phyloP scores from a whole-genome alignment of 768 basidiomycete species.

The Pleurotus tuoliensis region DNA sequence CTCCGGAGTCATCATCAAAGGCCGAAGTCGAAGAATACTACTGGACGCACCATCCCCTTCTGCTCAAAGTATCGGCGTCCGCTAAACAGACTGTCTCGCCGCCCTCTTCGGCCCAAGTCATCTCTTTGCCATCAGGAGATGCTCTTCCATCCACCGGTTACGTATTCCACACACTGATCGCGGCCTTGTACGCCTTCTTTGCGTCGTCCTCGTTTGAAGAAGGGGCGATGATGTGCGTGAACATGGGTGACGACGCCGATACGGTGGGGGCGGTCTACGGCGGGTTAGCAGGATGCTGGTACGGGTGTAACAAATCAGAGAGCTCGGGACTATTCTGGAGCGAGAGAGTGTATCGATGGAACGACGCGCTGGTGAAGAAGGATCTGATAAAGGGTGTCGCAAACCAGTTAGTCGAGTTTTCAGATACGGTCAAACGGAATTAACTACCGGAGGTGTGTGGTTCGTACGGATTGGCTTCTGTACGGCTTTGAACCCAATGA shows the following conservation, averaged over 20 bases:
- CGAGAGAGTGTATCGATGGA: constrained; percentile 31
- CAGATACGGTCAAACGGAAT: constrained; percentile 5
- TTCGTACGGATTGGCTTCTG: too few relatives aligned
- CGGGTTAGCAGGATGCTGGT: constrained; percentile 43
- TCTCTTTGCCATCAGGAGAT: constrained; percentile 24
- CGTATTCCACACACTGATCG: constrained; percentile 35
- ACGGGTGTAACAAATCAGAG: constrained; percentile 19
- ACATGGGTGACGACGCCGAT: constrained; percentile 41
- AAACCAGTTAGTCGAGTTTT: constrained; percentile 27
- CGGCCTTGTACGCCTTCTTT: constrained; percentile 43
- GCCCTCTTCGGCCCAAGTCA: neutral
- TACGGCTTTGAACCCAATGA: too few relatives aligned
- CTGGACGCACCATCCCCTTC: constrained; percentile 30
- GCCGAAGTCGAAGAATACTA: constrained; percentile 30
- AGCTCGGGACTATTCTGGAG: constrained; percentile 31
- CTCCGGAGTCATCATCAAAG: constrained; percentile 13
- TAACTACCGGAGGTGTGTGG: neutral
- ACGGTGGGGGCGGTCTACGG: constrained; percentile 43
- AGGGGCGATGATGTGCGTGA: constrained; percentile 41
- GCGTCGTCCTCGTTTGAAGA: constrained; percentile 38
- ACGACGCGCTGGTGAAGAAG: constrained; percentile 23
- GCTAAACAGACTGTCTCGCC: neutral
- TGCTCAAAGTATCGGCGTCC: constrained; percentile 15
- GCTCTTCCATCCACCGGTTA: constrained; percentile 36
- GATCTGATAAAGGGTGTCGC: constrained; percentile 34